Percentiles rank a stretch among this genome's conserved stretches.
Conservation (phyloP, 768 basidiomycete species). For the Russula emetica region DNA sequence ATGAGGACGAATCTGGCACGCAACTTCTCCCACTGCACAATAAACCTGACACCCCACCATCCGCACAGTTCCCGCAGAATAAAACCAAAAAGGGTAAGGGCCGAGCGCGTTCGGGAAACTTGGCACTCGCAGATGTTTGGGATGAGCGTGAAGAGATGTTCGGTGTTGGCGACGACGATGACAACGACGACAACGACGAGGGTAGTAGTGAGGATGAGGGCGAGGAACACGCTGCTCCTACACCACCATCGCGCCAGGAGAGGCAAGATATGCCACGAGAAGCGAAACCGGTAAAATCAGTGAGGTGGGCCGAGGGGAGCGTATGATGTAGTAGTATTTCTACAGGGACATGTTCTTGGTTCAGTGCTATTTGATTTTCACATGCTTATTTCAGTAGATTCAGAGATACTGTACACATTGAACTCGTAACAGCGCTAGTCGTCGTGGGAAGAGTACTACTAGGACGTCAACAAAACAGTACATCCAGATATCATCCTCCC, state of each 20-base stretch:
- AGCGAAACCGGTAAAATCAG: slow-evolving; percentile 16
- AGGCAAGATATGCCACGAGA: slow-evolving; percentile 1
- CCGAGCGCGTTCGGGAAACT: slow-evolving; percentile 19
- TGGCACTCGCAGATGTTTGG: slow-evolving; percentile 57
- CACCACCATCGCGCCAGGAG: background rate
- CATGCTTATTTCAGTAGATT: background rate
- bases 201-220: background rate
- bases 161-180: slow-evolving; percentile 54
- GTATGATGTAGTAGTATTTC: slow-evolving; percentile 8
- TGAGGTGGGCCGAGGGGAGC: slow-evolving; percentile 26
- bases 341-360: slow-evolving; percentile 2
- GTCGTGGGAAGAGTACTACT: background rate
- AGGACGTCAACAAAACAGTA: background rate
- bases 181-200: slow-evolving; percentile 33
- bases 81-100: slow-evolving; percentile 15
- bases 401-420: background rate
- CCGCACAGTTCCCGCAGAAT: slow-evolving; percentile 11
- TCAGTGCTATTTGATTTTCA: background rate
- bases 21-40: slow-evolving; percentile 58
- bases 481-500: background rate
- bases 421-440: background rate
- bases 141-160: slow-evolving; percentile 76
- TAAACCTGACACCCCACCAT: slow-evolving; percentile 22
- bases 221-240: background rate
- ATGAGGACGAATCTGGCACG: slow-evolving; percentile 46